Conservation (phyloP, 1,139 yeast species). For the Hyphopichia fennica region DNA sequence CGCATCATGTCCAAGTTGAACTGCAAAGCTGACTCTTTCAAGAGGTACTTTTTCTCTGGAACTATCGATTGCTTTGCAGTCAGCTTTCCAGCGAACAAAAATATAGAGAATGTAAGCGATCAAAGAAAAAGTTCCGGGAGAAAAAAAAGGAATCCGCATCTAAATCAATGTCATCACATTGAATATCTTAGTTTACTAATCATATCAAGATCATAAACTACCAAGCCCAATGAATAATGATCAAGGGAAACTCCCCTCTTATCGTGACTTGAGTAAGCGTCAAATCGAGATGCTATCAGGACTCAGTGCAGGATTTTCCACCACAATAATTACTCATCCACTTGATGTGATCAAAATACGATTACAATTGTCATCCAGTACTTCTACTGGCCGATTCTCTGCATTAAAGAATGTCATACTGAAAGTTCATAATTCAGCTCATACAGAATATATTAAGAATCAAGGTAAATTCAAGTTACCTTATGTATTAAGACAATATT, state of each 20-base stretch:
- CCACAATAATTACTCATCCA: conserved; percentile 86
- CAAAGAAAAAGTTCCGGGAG: too few relatives aligned
- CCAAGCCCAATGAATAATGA: background rate
- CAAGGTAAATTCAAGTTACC: conserved; percentile 1
- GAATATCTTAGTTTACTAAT: too few relatives aligned
- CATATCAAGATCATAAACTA: too few relatives aligned
- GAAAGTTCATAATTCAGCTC: conserved; percentile 17
- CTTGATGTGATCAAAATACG: conserved; percentile 82
- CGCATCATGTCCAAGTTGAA: too few relatives aligned
- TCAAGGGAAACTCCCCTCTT: background rate
- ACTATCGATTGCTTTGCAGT: too few relatives aligned
- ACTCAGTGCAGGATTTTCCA: conserved; percentile 74
- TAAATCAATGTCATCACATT: background rate
- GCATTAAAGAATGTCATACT: conserved; percentile 16
- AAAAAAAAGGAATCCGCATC: background rate
- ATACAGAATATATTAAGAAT: conserved; percentile 2
- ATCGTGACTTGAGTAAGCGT: conserved; percentile 4
- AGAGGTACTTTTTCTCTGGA: too few relatives aligned
- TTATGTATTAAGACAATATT: conserved; percentile 27
- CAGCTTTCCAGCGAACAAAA: too few relatives aligned
- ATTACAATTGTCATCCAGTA: conserved; percentile 51
- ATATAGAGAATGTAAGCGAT: too few relatives aligned
- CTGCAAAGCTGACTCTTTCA: too few relatives aligned
- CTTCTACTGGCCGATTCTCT: conserved; percentile 5
- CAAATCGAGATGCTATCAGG: conserved; percentile 68